Evolutionary conservation across 768 basidiomycete genomes (phyloP), one percentile per base, ranked within the genome.

Genomic region (Russula griseocarnosa): DNA sequence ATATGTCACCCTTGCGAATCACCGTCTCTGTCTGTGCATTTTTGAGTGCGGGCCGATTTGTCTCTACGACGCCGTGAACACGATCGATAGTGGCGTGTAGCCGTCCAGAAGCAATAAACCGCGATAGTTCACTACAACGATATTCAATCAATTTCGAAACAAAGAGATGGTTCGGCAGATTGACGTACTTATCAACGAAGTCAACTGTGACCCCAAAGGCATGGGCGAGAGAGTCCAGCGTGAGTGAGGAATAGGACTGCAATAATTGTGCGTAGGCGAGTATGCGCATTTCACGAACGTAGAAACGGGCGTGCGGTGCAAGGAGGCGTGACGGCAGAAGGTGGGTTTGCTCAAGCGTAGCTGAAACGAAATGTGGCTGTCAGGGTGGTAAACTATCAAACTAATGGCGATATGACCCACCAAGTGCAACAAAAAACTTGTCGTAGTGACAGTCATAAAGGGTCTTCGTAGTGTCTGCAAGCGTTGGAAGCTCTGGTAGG

Each of bases 251-350:
- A 73, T 98, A 99, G 11, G 84, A 86, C 73, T 98, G 92, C n/a
- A 99, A 79, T 5, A 98, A 80, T 71, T 98, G 96, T 30, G 81
- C 77, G 76, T 97, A 98, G 0, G 95, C 94, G 22, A 90, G 85
- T 67, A 98, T 94, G 38, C 97, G 87, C 92, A 98, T 94, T 75
- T 98, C 96, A 62, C 96, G 88, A 34, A 94, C 82, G 74, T 97
- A 98, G 78, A 81, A 96, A 9, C 91, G 85, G 0, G 92, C 82
- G 73, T 98, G 97, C 0, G 88, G 90, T 2, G 86, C 82, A 53
- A 98, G 83, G 63, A 94, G 76, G 47, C 92, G 90, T 3, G 91
- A 94, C 14, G 94, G 88, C n/a, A 93, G 76, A 67, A 98, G 86
- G 71, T 90, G 85, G 1, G 83, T 84, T 75, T 94, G 87, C 75